Base-by-base conservation (phyloP, 805 yeast species). In the Metschnikowia santaceciliae region DNA sequence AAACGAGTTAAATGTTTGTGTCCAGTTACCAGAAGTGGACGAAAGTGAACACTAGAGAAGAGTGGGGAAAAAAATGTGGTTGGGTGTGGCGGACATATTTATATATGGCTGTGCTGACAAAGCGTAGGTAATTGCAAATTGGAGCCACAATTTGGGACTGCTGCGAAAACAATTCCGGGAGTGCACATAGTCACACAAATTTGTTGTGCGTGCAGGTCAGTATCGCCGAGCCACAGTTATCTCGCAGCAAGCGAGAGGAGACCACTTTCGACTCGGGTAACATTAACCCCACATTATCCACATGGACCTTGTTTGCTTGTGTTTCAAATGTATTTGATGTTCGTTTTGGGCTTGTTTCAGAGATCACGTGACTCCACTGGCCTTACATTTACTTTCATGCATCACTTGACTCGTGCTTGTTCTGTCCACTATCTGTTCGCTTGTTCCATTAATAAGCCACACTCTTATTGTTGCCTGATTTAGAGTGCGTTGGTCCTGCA, bases 131-230 rank as follows among this genome's bases (percentile, higher is more conserved):
- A 42, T 42, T 42, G 45, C 45, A 42, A 42, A 42, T 42, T 14
- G 45, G 34, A 42, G 45, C 45, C 45, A 42, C 45, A 42, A 41
- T 32, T 42, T 14, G 36, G 32, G 20, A 20, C 37, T 42, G 45
- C 37, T 42, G 45, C 45, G 45, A 32, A 32, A 32, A 42, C 19
- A 22, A 13, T 3, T 32, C 2, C n/a, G 10, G 30, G 35, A 4
- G 10, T 42, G 45, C 45, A 42, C 14, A 17, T 15, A 3, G 2
- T 8, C 26, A 6, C 3, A 1, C 6, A 10, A 30, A 8, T 19
- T 3, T 10, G 7, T 4, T 4, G 19, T 32, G 4, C 20, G 14
- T 42, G 45, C 45, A 32, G 30, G 30, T 6, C 30, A 2, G 11
- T 6, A 3, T 3, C 17, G 2, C 30, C 14, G 17, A 20, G 45